Conservation (phyloP, 2,329 filamentous ascomycete genomes). For the Rhinocladiella mackenziei region DNA sequence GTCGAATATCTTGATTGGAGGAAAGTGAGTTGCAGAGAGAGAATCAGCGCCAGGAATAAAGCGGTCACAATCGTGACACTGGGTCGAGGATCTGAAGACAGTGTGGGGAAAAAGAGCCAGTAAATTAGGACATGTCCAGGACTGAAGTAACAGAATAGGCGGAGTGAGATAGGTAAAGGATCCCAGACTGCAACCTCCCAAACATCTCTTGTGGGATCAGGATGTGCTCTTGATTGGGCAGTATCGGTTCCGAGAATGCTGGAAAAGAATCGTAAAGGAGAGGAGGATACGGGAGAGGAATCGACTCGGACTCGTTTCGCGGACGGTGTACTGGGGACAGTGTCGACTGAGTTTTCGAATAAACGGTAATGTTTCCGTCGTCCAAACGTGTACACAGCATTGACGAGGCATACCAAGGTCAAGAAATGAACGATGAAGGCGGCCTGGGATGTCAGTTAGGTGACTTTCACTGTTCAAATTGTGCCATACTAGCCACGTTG, state of each 20-base stretch:
- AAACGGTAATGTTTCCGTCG: constrained; percentile 83
- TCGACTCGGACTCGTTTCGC: constrained; percentile 85
- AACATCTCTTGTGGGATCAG: constrained; percentile 76
- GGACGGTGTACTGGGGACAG: constrained; percentile 71
- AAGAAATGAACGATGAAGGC: constrained; percentile 69
- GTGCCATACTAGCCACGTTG: constrained; percentile 60
- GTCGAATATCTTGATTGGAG: constrained; percentile 72
- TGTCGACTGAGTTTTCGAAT: constrained; percentile 81
- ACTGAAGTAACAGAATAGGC: constrained; percentile 85
- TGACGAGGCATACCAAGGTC: constrained; percentile 62
- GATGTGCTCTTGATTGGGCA: constrained; percentile 79
- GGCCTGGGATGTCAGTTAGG: constrained; percentile 47
- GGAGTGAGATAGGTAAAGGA: constrained; percentile 75
- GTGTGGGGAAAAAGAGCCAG: constrained; percentile 77
- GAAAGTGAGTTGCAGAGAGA: constrained; percentile 72
- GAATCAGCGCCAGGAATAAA: constrained; percentile 66
- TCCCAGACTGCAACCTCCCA: constrained; percentile 97
- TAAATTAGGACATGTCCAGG: constrained; percentile 91
- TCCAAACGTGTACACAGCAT: constrained; percentile 76
- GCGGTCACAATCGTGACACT: constrained; percentile 83
- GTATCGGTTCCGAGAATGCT: constrained; percentile 63
- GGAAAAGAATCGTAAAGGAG: constrained; percentile 71
- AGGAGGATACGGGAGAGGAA: constrained; percentile 71
- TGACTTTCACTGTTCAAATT: background rate
- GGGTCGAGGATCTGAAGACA: constrained; percentile 69